Percentiles rank a stretch among this genome's conserved stretches.
These are phyloP conservation scores for Turritis glabra DNA, from an alignment of 345 rosid species.

Conservation along the genomic window DNA sequence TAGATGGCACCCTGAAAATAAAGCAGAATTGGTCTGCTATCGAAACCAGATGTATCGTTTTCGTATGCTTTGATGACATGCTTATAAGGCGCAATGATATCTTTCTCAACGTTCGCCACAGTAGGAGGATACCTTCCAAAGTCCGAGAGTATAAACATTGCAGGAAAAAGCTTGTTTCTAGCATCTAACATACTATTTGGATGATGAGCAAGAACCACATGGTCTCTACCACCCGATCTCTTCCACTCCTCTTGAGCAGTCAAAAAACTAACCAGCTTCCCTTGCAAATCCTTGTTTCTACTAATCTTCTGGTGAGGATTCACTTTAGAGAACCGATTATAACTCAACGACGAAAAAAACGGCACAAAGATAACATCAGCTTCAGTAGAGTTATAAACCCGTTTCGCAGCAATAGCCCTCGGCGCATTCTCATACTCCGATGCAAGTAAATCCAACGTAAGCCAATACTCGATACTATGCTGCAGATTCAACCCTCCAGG, in stretches of 20 bases:
- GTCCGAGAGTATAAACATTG: conserved; percentile 81
- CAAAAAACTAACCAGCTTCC: conserved; percentile 61
- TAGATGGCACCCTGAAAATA: conserved; percentile 98
- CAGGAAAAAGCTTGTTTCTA: conserved; percentile 78
- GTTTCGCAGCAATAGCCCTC: conserved; percentile 50
- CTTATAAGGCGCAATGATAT: conserved; percentile 90
- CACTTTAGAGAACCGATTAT: conserved; percentile 69
- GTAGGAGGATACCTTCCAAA: conserved; percentile 96
- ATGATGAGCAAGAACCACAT: conserved; percentile 88
- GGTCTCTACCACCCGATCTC: conserved; percentile 78
- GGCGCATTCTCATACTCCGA: conserved; percentile 57
- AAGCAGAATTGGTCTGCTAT: conserved; percentile 70
- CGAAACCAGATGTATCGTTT: conserved; percentile 69
- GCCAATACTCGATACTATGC: conserved; percentile 96
- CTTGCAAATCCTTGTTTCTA: conserved; percentile 64
- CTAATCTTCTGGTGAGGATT: conserved; percentile 69
- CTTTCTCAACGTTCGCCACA: conserved; percentile 85
- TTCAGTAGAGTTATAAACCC: conserved; percentile 76
- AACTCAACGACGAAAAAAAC: conserved; percentile 85
- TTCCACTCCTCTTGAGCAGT: conserved; percentile 77
- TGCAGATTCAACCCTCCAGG: conserved; percentile 97
- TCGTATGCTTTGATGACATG: conserved; percentile 65
- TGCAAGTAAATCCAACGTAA: conserved; percentile 89
- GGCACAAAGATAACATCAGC: conserved; percentile 92
- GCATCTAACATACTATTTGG: conserved; percentile 90